Conservation (phyloP, 768 basidiomycete species). For the Boletellus sp. region DNA sequence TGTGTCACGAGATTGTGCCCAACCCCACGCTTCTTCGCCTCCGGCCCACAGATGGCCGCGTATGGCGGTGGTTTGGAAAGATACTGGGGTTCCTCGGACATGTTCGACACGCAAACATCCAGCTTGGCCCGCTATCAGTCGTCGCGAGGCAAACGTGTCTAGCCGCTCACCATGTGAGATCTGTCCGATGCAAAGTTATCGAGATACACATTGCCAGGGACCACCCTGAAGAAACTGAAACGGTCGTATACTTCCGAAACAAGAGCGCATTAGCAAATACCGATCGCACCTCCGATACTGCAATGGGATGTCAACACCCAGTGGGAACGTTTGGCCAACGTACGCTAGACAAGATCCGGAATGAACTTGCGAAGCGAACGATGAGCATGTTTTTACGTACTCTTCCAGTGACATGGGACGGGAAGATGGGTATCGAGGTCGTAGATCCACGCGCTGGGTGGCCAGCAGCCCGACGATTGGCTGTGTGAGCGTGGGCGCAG, state of each 20-base stretch:
- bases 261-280: neutral
- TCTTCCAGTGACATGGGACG: slow-evolving; percentile 49
- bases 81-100: slow-evolving; percentile 31
- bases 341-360: slow-evolving; percentile 40
- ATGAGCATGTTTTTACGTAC: slow-evolving; percentile 29
- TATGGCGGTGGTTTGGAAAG: slow-evolving; percentile 47
- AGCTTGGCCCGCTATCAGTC: slow-evolving; percentile 1
- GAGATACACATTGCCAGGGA: slow-evolving; percentile 50
- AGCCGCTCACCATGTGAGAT: slow-evolving; percentile 62
- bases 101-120: slow-evolving; percentile 2
- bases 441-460: slow-evolving; percentile 52
- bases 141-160: slow-evolving; percentile 9
- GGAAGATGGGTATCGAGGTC: slow-evolving; percentile 59
- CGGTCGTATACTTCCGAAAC: slow-evolving; percentile 5
- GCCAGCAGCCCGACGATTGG: slow-evolving; percentile 1
- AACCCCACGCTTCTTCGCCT: slow-evolving; percentile 37
- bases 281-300: slow-evolving; percentile 44
- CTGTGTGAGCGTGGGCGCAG: slow-evolving; percentile 27
- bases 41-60: slow-evolving; percentile 44
- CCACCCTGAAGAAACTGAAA: slow-evolving; percentile 57
- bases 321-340: slow-evolving; percentile 42
- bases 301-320: slow-evolving; percentile 24
- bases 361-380: slow-evolving; percentile 10
- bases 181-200: slow-evolving; percentile 69
- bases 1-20: slow-evolving; percentile 55